These are phyloP conservation scores for Daldinia childiae DNA, from an alignment of 495 filamentous ascomycete species.

Conservation along the genomic window DNA sequence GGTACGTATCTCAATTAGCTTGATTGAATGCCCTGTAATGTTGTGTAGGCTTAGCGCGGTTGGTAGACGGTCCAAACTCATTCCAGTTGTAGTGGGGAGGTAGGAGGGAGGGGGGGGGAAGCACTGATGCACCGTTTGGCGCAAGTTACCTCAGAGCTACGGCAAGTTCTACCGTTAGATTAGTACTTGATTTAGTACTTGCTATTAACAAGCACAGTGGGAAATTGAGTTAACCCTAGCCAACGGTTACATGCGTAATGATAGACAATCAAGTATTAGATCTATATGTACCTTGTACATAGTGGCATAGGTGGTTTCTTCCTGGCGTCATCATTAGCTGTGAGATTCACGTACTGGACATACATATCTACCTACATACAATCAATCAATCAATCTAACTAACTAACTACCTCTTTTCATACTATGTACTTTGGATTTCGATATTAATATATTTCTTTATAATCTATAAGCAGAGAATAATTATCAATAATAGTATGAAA, in stretches of 20 bases:
- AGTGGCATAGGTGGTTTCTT: constrained; percentile 20
- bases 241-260: constrained; percentile 17
- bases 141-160: not conserved
- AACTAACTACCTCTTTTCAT: constrained; percentile 1
- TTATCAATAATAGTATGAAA: not conserved
- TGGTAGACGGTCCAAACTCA: constrained; percentile 38
- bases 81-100: constrained; percentile 35
- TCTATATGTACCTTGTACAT: not conserved
- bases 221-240: constrained; percentile 16
- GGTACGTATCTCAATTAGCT: constrained; percentile 19
- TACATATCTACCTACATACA: no score
- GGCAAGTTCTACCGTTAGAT: constrained; percentile 1
- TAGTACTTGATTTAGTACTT: not conserved
- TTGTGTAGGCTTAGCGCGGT: constrained; percentile 41
- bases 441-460: not conserved
- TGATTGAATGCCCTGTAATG: constrained; percentile 26
- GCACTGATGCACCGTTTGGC: constrained; percentile 6
- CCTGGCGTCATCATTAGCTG: constrained; percentile 40
- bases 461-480: not conserved
- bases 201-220: not conserved
- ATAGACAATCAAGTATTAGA: constrained; percentile 10
- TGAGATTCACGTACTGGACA: constrained; percentile 24
- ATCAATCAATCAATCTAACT: no score
- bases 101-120: no score
- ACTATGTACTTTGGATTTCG: not conserved